Evolutionary conservation across 1,284 basidiomycete genomes (phyloP), one percentile per base, ranked within the genome.

Genomic region (Sphagnurus paluster): DNA sequence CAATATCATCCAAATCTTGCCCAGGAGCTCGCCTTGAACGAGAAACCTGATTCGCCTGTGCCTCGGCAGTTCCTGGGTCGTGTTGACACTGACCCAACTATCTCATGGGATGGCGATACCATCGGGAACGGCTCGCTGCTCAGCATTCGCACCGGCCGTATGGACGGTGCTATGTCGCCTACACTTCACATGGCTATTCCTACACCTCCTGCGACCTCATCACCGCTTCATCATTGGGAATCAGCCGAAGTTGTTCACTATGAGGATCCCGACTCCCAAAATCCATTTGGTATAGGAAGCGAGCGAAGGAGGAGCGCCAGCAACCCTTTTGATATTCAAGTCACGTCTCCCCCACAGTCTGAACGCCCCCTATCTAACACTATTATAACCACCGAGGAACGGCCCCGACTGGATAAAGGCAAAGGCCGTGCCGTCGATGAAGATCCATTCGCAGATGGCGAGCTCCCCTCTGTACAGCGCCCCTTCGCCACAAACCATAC

Each of bases 221-320:
- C 75, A 1, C 64, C 68, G 11, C 57, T 69, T 4, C 84, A 87
- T 64, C 72, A 60, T 30, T 87, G 85, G 85, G 79, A 87, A 62
- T 82, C 81, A 4, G 85, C 85, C 0, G 82, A 86, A 56, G 80
- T 87, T 8, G 54, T 85, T 42, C 69, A 79, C 39, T 70, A 70
- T 46, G 56, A 62, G 42, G 70, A 73, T 30, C 63, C 59, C 20
- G 47, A 63, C 8, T 47, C 60, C 37, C 45, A 61, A 3, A 73
- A 76, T 53, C 75, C 79, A 4, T 79, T 80, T 55, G 69, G 71
- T 14, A 52, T 49, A n/a, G 56, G 54, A 14, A 36, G 37, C n/a
- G 57, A 70, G 48, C 54, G 64, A 6, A 66, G 73, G 36, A 65
- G 62, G 44, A 77, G 70, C 53, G 46, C 53, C n/a, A 66, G 67